A percentile compares a stretch with the other conserved stretches of the same genome.
Conservation (phyloP, 1,284 basidiomycete genomes). For the Bjerkandera adusta region DNA sequence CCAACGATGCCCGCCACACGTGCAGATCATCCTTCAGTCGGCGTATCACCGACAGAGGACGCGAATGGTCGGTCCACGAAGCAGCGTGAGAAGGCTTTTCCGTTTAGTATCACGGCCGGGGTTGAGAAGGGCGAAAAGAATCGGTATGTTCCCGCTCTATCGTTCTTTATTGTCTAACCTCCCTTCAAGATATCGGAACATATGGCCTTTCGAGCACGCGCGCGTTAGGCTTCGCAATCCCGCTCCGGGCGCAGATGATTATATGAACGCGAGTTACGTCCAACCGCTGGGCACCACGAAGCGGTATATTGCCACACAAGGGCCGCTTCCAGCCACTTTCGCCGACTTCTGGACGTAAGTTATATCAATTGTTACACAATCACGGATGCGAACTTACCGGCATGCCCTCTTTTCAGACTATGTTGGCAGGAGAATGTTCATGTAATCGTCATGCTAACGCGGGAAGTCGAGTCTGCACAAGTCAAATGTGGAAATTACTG, state of each 20-base stretch:
- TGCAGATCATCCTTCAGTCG: too few species aligned
- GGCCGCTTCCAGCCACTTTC: conserved; percentile 88
- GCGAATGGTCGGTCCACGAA: too few species aligned
- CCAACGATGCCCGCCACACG: not conserved
- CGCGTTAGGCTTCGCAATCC: conserved; percentile 69
- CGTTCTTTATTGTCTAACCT: not conserved
- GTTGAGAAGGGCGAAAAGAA: conserved; percentile 96
- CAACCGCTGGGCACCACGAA: conserved; percentile 80
- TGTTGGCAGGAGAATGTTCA: conserved; percentile 82
- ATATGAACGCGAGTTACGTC: conserved; percentile 91
- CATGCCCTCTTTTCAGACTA: conserved; percentile 43
- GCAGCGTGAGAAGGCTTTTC: conserved; percentile 42
- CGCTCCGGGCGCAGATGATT: conserved; percentile 69
- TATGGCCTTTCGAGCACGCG: conserved; percentile 96
- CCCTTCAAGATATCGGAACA: conserved; percentile 75
- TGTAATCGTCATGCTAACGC: conserved; percentile 88
- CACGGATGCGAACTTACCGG: too few species aligned
- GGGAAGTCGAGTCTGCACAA: conserved; percentile 85
- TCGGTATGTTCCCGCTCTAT: conserved; percentile 48
- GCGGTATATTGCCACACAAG: conserved; percentile 95
- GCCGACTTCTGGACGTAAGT: conserved; percentile 95
- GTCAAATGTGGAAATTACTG: conserved; percentile 95
- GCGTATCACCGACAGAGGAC: conserved; percentile 14
- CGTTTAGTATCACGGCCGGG: conserved; percentile 94
- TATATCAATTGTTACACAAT: not conserved